Evolutionary conservation across 2,329 filamentous ascomycete genomes (phyloP), one percentile per base, ranked within the genome.

Genomic region (Drechslera avenae): DNA sequence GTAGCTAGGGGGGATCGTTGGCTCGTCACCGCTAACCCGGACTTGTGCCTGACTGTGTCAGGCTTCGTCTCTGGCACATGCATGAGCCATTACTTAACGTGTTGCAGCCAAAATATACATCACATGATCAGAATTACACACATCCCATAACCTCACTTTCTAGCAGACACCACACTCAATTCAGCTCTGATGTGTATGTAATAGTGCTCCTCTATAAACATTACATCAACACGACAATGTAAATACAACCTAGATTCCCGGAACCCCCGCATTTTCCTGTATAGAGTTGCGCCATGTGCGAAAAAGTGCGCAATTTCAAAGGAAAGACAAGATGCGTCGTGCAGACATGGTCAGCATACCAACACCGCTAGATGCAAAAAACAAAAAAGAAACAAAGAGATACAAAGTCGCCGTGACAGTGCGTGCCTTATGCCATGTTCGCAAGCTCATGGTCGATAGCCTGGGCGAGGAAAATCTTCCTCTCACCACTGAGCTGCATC

Each of bases 381-480:
- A 50, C 30, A 48, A 35, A 28, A 32, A 14, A 12, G 4, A 10
- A 13, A 34, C 52, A 60, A 50, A n/a, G n/a, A n/a, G n/a, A 37
- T 52, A 32, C 33, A 31, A n/a, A n/a, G 21, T 35, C 6, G 21
- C n/a, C 18, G 3, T 17, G 10, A 19, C 8, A 45, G 77, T 82
- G 96, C 18, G 13, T 7, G 46, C 77, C 82, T 96, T n/a, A 57
- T 43, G 33, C 33, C 92, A 97, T 96, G 74, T 88, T 95, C 57
- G 92, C 91, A 69, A 99, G 79, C 79, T 97, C 92, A 48, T 85
- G 84, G 76, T 99, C 94, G 75, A 99, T 97, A 78, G 92, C 89
- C 62, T 87, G 83, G 76, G 97, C 93, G 78, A 97, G 85, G 77
- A 96, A 97, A 13, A 86, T 86, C 71, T 89, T 86, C 73, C 91